Base-by-base conservation (phyloP, 1,139 yeast genomes). In the Nadsonia commutata region DNA sequence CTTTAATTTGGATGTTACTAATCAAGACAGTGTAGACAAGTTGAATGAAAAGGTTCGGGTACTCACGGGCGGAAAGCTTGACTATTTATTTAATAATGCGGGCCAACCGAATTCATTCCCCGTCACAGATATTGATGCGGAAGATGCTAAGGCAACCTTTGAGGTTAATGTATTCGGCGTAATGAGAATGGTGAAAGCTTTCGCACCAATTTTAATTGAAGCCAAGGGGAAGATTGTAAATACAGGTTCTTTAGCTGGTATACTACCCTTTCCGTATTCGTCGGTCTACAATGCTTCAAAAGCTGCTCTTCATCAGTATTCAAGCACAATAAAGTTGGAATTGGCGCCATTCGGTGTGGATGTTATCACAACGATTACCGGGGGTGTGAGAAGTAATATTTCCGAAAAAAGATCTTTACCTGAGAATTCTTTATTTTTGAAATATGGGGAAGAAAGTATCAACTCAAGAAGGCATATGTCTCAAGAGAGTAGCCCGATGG, bases 231-330 rank as follows among this genome's bases (percentile, higher is more conserved):
- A 77, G 0, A 71, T 83, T 50, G 77, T 80, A 1, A 80, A 80
- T 56, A 81, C 90, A 0, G 90, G 93, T 1, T 79, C 88, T 2
- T 62, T 79, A 3, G 74, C 83, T 17, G 93, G 83, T 2, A 49
- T 76, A 21, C 60, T 72, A 13, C 78, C 84, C 4, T 76, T 81
- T 62, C 94, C 93, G 16, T 81, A 78, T 59, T 75, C 80, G 1
- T 65, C 80, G 18, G 68, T 76, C 20, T 83, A 83, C 56, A 69
- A 78, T n/a, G 70, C 88, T 2, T 62, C 80, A 1, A 83, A 83
- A 56, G 85, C 93, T 2, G 93, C 93, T 1, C 72, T 83, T 44
- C 84, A 80, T 54, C 77, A 72, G 48, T 83, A 77, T 56, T 81
- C 83, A 1, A 68, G 72, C 42, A 69, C 71, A 2, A 64, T 82